Base-by-base conservation (phyloP, 192 early-diverging fungal genomes). In the Gorgonomyces haynaldii region DNA sequence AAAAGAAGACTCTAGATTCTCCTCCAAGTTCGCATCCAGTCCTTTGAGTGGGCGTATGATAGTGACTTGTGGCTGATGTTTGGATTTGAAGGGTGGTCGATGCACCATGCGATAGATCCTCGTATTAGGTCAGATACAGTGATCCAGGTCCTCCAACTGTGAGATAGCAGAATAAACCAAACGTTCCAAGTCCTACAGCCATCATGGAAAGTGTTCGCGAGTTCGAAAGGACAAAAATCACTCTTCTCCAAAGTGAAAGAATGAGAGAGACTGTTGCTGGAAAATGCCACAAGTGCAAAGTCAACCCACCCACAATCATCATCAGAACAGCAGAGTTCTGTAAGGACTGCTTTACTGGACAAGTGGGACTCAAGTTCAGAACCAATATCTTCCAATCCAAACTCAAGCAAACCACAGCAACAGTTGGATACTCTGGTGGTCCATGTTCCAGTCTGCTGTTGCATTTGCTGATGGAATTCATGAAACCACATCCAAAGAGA, bases 11-110 rank as follows among this genome's bases (percentile, higher is more conserved):
- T 66, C 65, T 19, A 98, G 66, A 50, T 91, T 95, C 20, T 77
- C 80, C 15, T 65, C 58, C 61, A 96, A 62, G 59, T 91, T 82
- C 41, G 65, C 58, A 57, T 98, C 96, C 16, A 92, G 50, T 16
- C 96, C 96, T 54, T 96, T 96, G 2, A 98, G 61, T 4, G 96
- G 96, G 3, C 92, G 74, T 51, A 98, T 72, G 47, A 98, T 88
- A 1, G 96, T 79, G 15, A 98, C 92, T 4, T 81, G 83, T 0
- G 88, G 88, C 1, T 45, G 41, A n/a, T 50, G 15, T 9, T 2
- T 4, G 37, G 44, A 37, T 15, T 51, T 37, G 1, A 26, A 37
- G 32, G 10, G 32, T 15, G 32, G n/a, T n/a, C n/a, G n/a, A n/a
- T n/a, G n/a, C n/a, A n/a, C n/a, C n/a, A n/a, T n/a, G n/a, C n/a